These are phyloP conservation scores for Candida yuanshanica DNA, from an alignment of 805 yeast species.

Conservation along the genomic window DNA sequence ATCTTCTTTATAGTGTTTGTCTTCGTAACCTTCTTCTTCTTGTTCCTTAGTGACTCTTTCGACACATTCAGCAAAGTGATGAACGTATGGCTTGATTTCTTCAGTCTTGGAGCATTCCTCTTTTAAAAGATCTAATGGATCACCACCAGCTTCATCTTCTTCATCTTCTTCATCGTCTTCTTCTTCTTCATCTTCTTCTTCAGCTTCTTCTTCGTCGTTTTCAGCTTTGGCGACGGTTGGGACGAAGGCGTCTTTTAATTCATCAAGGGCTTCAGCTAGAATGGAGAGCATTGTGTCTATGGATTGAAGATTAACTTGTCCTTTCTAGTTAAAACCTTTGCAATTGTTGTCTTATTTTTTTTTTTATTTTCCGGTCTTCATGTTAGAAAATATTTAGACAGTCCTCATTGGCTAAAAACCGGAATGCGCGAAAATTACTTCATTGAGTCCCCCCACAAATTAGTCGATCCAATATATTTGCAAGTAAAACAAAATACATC, in stretches of 20 bases:
- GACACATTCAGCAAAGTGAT: slow-evolving; percentile 90
- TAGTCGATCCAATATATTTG: too few relatives aligned
- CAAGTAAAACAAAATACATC: too few relatives aligned
- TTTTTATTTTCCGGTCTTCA: slow-evolving; percentile 1
- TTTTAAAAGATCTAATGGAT: slow-evolving; percentile 58
- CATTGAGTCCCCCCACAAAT: too few relatives aligned
- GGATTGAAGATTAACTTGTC: slow-evolving; percentile 13
- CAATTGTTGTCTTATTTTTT: slow-evolving; percentile 3
- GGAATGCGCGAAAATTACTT: slow-evolving; percentile 1
- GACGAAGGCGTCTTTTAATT: slow-evolving; percentile 70
- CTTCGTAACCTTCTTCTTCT: slow-evolving; percentile 81
- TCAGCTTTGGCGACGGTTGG: slow-evolving; percentile 86
- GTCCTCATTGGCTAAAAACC: slow-evolving; percentile 16
- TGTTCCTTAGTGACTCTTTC: slow-evolving; percentile 88
- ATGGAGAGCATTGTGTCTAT: slow-evolving; percentile 27
- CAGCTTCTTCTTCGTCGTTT: slow-evolving; percentile 27
- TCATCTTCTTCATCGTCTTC: slow-evolving; percentile 36
- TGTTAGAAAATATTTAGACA: slow-evolving; percentile 12
- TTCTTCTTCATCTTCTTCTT: slow-evolving; percentile 25
- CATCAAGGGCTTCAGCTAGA: slow-evolving; percentile 40
- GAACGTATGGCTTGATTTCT: slow-evolving; percentile 67
- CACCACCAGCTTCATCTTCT: slow-evolving; percentile 57
- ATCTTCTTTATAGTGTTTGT: slow-evolving; percentile 84
- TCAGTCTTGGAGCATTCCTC: slow-evolving; percentile 65
- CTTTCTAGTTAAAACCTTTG: too few relatives aligned